phyloP scores from a whole-genome alignment of 2,329 filamentous ascomycete species.

The Lasiodiplodia sp. region DNA sequence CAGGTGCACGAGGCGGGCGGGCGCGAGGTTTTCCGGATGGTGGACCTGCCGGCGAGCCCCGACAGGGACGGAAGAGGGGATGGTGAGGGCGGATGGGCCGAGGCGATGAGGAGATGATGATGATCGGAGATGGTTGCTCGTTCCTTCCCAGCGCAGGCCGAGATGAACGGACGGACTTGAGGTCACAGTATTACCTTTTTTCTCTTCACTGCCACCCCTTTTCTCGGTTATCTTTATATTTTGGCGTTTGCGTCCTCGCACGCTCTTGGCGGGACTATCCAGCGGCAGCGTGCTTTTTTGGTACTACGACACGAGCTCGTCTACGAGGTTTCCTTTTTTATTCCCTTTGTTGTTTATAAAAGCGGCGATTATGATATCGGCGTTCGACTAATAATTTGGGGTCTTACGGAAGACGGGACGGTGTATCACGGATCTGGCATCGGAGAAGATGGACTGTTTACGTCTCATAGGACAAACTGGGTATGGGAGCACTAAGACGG shows the following conservation, averaged over 20 bases:
- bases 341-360: too few relatives aligned
- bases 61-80: neutral
- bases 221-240: too few relatives aligned
- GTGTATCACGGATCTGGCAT: neutral
- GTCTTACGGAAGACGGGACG: neutral
- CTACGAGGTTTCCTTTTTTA: too few relatives aligned
- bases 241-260: too few relatives aligned
- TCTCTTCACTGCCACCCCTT: too few relatives aligned
- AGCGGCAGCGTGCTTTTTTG: too few relatives aligned
- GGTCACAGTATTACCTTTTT: neutral
- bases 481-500: neutral
- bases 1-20: conserved; percentile 24
- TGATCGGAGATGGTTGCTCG: too few relatives aligned
- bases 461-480: neutral
- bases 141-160: too few relatives aligned
- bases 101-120: neutral
- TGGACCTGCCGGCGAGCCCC: conserved; percentile 16
- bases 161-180: neutral
- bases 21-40: conserved; percentile 8
- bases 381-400: too few relatives aligned
- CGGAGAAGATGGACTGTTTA: neutral
- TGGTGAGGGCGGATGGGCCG: neutral
- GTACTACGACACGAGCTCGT: too few relatives aligned
- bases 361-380: neutral
- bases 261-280: too few relatives aligned